Evolutionary conservation across 2,329 filamentous ascomycete species (phyloP), one percentile per base, ranked within the genome.

Genomic region (Fusarium xyrophilum): DNA sequence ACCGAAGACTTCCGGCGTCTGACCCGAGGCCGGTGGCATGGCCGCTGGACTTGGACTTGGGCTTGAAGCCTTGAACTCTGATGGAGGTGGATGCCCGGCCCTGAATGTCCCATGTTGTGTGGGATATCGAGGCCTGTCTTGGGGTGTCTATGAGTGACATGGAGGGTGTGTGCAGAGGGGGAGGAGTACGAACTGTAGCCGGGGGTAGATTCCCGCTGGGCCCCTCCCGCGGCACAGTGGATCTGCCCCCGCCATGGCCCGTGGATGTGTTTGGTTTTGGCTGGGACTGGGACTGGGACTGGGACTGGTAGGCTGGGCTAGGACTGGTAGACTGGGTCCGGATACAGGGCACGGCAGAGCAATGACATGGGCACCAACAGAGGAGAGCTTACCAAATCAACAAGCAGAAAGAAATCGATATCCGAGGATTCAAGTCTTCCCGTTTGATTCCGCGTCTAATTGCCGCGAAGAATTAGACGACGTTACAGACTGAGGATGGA

Each of bases 1-100:
- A 56, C 70, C 72, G 72, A 73, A 74, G 69, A 70, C 65, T 65
- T 70, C 72, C 71, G 72, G 66, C 55, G 35, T 55, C 67, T 60
- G 68, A 68, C 52, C 72, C 67, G 72, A 71, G 65, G 70, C 60
- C 67, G 64, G 60, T 64, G 51, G 43, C 60, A 63, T 56, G 46
- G 58, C 48, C 50, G 21, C 61, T 36, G 32, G 44, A 14, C 25
- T 43, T 53, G 33, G 42, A 7, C 23, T 43, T 43, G 60, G 59
- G 12, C 52, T 32, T 40, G 60, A 25, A 25, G 56, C 11, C 52
- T 30, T 39, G 35, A n/a, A 32, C 33, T 61, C 33, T 56, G 57
- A 61, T 61, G 56, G 56, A 57, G 27, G 59, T 67, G 63, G 50
- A 65, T 63, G 62, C 52, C 67, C 64, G 72, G 70, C 52, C 40